These are phyloP conservation scores for Talaromyces islandicus DNA, from an alignment of 2,329 filamentous ascomycete genomes.

Conservation along the genomic window DNA sequence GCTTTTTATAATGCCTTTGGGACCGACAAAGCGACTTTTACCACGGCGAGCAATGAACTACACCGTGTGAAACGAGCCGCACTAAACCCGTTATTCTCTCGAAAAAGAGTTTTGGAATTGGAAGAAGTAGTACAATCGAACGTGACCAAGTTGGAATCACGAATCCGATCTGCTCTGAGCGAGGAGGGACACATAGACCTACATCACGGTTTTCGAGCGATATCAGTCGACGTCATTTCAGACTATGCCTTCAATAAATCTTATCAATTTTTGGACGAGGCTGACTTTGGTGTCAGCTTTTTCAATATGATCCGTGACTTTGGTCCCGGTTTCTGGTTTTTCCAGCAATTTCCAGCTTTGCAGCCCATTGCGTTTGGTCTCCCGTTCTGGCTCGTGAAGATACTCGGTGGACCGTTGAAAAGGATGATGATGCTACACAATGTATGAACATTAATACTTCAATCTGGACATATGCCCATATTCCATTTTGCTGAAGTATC, in stretches of 20 bases:
- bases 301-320: conserved; percentile 17
- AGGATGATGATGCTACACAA: conserved; percentile 15
- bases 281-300: conserved; percentile 16
- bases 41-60: conserved; percentile 18
- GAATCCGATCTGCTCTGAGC: conserved; percentile 16
- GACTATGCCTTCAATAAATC: conserved; percentile 22
- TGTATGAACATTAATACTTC: neutral
- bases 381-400: conserved; percentile 16
- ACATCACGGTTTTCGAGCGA: conserved; percentile 19
- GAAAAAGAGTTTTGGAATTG: conserved; percentile 17
- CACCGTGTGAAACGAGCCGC: conserved; percentile 24
- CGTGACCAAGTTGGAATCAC: conserved; percentile 17
- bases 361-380: conserved; percentile 11
- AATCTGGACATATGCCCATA: neutral
- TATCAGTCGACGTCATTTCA: conserved; percentile 24
- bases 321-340: conserved; percentile 17
- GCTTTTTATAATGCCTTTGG: conserved; percentile 21
- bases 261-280: conserved; percentile 15
- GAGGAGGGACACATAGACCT: conserved; percentile 15
- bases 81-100: conserved; percentile 26
- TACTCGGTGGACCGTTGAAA: conserved; percentile 10
- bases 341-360: conserved; percentile 18
- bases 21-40: conserved; percentile 24
- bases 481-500: neutral
- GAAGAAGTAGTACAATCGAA: conserved; percentile 20